Evolutionary conservation across 2,329 filamentous ascomycete species (phyloP), one percentile per base, ranked within the genome.

Genomic region (Colletotrichum sp.): DNA sequence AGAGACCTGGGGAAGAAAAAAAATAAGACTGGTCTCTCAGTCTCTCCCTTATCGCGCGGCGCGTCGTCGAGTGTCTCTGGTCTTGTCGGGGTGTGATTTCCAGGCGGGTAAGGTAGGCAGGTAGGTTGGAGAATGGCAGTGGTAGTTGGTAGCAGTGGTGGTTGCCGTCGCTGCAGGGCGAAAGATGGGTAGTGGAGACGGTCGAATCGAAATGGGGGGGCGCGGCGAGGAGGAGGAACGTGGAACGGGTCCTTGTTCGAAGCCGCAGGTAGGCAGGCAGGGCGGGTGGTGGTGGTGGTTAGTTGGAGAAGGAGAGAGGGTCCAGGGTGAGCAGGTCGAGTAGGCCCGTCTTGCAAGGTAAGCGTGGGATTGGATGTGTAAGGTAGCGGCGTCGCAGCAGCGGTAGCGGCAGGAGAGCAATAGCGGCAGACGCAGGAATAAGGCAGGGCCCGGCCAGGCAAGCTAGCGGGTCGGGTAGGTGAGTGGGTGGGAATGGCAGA

Each of bases 1-100:
- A 80, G 78, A 79, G 74, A 76, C 71, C 74, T 66, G 48, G 72
- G 61, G 70, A 78, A 77, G 73, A 78, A 67, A 72, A 75, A 43
- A 38, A 58, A 30, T 56, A 60, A 73, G 67, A 66, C 71, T 64
- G 67, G 58, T 71, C 62, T 76, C 64, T 70, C 71, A 68, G 71
- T 77, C 71, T 75, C 71, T 76, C 70, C 65, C 74, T 74, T 73
- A 77, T 78, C 76, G 79, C 79, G 79, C 78, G 77, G 79, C 78
- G 76, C 79, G 76, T 77, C 76, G 74, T 71, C 77, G 77, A 70
- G 66, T 76, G 76, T 78, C 75, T 77, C 75, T 77, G 76, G 77
- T 76, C 73, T 73, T 71, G 72, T 78, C 70, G 72, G 66, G 73
- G 70, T 72, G 72, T 75, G 73, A 75, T 75, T 67, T 73, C 72